Evolutionary conservation across 345 rosid genomes (phyloP), one percentile per base, ranked within the genome.

Genomic region (Excoecaria agallocha): DNA sequence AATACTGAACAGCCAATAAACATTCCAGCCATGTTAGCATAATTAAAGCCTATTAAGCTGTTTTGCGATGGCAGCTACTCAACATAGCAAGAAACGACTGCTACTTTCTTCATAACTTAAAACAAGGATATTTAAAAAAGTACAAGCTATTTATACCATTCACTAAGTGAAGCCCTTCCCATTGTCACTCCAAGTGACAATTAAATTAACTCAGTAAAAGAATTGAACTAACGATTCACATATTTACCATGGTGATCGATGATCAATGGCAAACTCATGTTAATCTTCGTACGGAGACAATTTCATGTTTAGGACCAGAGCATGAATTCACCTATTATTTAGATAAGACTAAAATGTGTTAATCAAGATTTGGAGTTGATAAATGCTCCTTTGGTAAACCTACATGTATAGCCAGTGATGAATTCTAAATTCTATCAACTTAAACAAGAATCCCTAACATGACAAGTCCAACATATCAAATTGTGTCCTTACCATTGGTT

Each of bases 391-490:
- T 19, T 13, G 15, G 13, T 13, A 30, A 61, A 35, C 43, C 0
- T 25, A 25, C n/a, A 37, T 25, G 19, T 60, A 41, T 41, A 37
- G 65, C 65, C 46, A 13, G 66, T 8, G 20, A 37, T 16, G 30
- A 62, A 16, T 62, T 62, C 30, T 62, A 12, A 39, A 62, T 62
- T 62, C 66, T 16, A 61, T 35, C 39, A 25, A 30, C 65, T 61
- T 56, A 56, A 56, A 56, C 6, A 62, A 62, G 66, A 6, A 15
- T 54, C 38, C 19, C 63, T 37, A 41, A 60, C 5, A 13, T 56
- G 24, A 9, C 7, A 62, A 62, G 5, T 37, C 46, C 1, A 60
- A 51, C 35, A 22, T 24, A 35, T 2, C 37, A 59, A 12, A 25
- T 59, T 35, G 30, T 59, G 64, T 35, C 22, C 19, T 5, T 24